Evolutionary conservation across 306 rosid species (phyloP).

Genomic region (Begonia fuchsioides): DNA sequence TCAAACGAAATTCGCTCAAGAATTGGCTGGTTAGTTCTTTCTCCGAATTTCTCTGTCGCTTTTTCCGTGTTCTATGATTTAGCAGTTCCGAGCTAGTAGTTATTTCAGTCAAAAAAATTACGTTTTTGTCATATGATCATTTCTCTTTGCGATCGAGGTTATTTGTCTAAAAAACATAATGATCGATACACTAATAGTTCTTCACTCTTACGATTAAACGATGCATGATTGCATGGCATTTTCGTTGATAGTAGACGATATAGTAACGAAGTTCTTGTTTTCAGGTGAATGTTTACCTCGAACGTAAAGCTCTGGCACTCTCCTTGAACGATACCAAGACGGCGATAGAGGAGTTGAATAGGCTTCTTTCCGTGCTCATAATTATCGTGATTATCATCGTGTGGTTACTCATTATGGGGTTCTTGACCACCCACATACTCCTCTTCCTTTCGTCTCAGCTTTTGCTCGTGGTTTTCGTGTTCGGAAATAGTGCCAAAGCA

Average conservation of each 20-base stretch:
- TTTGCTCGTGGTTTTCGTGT: slow-evolving; percentile 49
- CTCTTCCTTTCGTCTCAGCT: slow-evolving; percentile 69
- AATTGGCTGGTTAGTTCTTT: slow-evolving; percentile 55
- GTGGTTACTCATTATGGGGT: slow-evolving; percentile 62
- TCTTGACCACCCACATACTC: slow-evolving; percentile 54
- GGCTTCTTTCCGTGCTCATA: slow-evolving; percentile 36
- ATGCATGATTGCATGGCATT: too few species aligned
- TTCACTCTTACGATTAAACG: too few species aligned
- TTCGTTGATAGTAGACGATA: too few species aligned
- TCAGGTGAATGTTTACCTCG: slow-evolving; percentile 73
- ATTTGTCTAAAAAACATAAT: too few species aligned
- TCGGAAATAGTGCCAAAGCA: slow-evolving; percentile 62
- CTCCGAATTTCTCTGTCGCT: background rate
- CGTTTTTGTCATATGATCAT: too few species aligned
- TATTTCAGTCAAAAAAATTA: too few species aligned
- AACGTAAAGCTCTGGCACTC: slow-evolving; percentile 58
- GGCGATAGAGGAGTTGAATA: slow-evolving; percentile 67
- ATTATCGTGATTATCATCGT: slow-evolving; percentile 28
- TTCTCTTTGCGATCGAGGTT: too few species aligned
- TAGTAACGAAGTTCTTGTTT: background rate
- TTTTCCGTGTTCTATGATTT: background rate
- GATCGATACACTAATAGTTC: too few species aligned
- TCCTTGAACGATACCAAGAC: slow-evolving; percentile 74
- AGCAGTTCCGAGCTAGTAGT: too few species aligned
- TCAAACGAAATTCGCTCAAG: slow-evolving; percentile 59